A percentile compares a stretch with the other conserved stretches of the same genome.
Conservation (phyloP, 495 filamentous ascomycete genomes). For the Pyrenopolyporus hunteri region DNA sequence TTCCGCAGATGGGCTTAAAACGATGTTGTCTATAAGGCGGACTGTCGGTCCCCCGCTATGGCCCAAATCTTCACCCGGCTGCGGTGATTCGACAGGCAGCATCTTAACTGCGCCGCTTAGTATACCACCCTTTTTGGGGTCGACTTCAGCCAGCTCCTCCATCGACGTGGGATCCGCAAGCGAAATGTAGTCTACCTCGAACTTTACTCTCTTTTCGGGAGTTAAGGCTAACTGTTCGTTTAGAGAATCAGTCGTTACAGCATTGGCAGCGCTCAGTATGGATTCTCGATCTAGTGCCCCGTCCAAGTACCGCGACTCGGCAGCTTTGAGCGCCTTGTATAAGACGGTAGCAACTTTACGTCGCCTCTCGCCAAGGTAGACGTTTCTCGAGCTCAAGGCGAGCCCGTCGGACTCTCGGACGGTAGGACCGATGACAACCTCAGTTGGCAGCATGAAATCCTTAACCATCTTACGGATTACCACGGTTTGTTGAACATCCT, state of each 20-base stretch:
- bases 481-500: slow-evolving; percentile 95
- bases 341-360: slow-evolving; percentile 75
- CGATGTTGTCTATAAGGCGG: slow-evolving; percentile 92
- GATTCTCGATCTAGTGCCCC: slow-evolving; percentile 64
- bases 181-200: slow-evolving; percentile 89
- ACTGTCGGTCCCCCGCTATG: slow-evolving; percentile 71
- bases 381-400: slow-evolving; percentile 93
- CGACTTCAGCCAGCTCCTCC: slow-evolving; percentile 72
- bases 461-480: slow-evolving; percentile 84
- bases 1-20: slow-evolving; percentile 59
- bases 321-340: slow-evolving; percentile 67
- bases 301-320: slow-evolving; percentile 67
- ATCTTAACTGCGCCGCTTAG: slow-evolving; percentile 91
- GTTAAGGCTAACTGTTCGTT: slow-evolving; percentile 67
- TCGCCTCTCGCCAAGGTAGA: slow-evolving; percentile 82
- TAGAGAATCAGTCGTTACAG: slow-evolving; percentile 56
- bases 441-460: slow-evolving; percentile 83
- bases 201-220: slow-evolving; percentile 67
- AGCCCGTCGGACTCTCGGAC: slow-evolving; percentile 81
- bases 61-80: slow-evolving; percentile 73
- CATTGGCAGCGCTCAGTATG: slow-evolving; percentile 70
- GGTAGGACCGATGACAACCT: slow-evolving; percentile 76
- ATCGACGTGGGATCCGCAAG: slow-evolving; percentile 82
- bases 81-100: slow-evolving; percentile 74
- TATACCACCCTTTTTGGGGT: slow-evolving; percentile 73